Evolutionary conservation across 1,284 basidiomycete genomes (phyloP), one percentile per base, ranked within the genome.

Genomic region (Papiliotrema flavescens): DNA sequence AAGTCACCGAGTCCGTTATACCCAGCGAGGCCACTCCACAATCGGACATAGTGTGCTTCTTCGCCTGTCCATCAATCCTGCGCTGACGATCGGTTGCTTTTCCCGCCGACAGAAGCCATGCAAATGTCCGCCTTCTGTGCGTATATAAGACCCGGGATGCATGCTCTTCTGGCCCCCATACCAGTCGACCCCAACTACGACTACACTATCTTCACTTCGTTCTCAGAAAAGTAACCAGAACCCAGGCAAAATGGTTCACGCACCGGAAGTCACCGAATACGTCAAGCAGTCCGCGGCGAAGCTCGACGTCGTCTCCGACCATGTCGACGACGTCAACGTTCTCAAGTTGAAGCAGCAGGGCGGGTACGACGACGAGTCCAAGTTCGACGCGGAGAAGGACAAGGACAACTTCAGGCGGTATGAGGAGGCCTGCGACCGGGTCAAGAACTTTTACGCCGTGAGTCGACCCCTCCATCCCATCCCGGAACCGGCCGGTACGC

Each of bases 331-430:
- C 63, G 86, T 76, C 58, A 75, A 76, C 59, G 61, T 72, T 35
- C 55, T 71, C 57, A 76, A 76, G 59, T 56, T 66, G 54, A 65
- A 67, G 53, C 45, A 49, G 15, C 46, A 57, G 45, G 54, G 48
- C 81, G 55, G 45, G 2, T 89, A 83, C 82, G 80, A 86, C 59
- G 82, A 81, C 1, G 71, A 79, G 50, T 83, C 87, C 23, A 74
- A 82, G 60, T 88, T 91, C 66, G 88, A 89, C 70, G 74, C 80
- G 15, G 76, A 79, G n/a, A 89, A 89, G 74, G 87, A 93, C 79
- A 91, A 91, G 78, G 64, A 79, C 3, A 62, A 58, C 14, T 80
- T 80, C 62, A 67, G 79, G 26, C 69, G 77, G 45, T 80, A 79
- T 63, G 78, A 71, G 45, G 74, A 74, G 22, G 90, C 90, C 6